A percentile compares a stretch with the other conserved stretches of the same genome.
Evolutionary conservation across 768 basidiomycete species (phyloP).

Genomic region (Xerocomus brunneocitrinus): DNA sequence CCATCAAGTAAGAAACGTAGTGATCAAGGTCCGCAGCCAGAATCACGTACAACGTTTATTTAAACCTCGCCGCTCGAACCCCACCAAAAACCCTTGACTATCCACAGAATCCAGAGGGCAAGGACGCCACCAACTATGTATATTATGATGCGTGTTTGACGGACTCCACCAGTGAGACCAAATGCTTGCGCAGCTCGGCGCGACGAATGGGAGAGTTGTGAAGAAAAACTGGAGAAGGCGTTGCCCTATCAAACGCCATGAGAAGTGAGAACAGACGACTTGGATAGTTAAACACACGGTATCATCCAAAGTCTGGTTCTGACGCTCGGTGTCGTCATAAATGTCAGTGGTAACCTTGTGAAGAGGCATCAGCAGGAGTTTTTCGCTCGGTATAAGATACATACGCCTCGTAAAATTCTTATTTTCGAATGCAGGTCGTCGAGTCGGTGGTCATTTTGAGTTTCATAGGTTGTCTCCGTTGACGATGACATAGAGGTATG

Average conservation of each 20-base stretch:
- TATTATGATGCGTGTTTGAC: constrained; percentile 64
- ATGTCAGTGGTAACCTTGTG: constrained; percentile 82
- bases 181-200: constrained; percentile 70
- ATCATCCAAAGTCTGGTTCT: constrained; percentile 74
- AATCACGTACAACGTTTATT: constrained; percentile 13
- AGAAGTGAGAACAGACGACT: background rate
- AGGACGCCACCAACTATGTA: constrained; percentile 55
- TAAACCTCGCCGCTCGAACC: constrained; percentile 16
- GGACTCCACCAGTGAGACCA: constrained; percentile 57
- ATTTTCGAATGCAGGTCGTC: constrained; percentile 85
- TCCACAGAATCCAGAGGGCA: constrained; percentile 51
- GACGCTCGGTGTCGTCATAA: constrained; percentile 76
- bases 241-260: constrained; percentile 43
- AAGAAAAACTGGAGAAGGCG: constrained; percentile 61
- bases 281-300: constrained; percentile 46
- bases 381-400: constrained; percentile 13
- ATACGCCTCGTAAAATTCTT: constrained; percentile 73
- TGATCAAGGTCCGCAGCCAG: background rate
- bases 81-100: constrained; percentile 48
- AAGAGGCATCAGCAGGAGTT: background rate
- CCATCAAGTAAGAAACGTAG: background rate
- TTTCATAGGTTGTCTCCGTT: constrained; percentile 73
- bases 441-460: constrained; percentile 79
- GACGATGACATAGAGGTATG: constrained; percentile 33
- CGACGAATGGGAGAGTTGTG: constrained; percentile 60